Evolutionary conservation across 1,284 basidiomycete species (phyloP).

Genomic region (Schizophyllum amplum): DNA sequence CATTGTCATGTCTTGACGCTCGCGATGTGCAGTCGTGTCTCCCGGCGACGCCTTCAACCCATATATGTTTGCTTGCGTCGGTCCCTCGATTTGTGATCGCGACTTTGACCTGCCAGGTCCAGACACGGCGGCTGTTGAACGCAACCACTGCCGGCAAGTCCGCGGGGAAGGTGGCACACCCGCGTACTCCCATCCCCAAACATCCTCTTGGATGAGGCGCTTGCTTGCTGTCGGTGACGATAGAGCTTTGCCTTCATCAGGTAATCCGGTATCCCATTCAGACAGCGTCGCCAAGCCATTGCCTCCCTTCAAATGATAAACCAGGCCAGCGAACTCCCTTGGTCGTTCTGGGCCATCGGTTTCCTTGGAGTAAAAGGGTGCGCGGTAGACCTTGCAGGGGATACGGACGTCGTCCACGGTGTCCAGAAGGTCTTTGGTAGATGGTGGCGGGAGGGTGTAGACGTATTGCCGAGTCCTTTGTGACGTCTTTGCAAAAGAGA

Average conservation of each 20-base stretch:
- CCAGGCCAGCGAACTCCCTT: constrained; percentile 75
- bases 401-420: constrained; percentile 47
- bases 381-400: constrained; percentile 59
- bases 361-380: constrained; percentile 74
- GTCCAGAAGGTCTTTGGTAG: constrained; percentile 38
- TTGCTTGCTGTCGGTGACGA: constrained; percentile 2
- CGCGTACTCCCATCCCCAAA: constrained; percentile 76
- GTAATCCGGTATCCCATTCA: constrained; percentile 33
- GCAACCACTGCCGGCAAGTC: constrained; percentile 47
- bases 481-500: neutral
- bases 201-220: constrained; percentile 17
- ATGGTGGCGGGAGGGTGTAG: constrained; percentile 52
- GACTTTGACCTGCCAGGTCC: constrained; percentile 14
- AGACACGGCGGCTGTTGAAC: too few relatives aligned
- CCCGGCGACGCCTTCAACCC: constrained; percentile 54
- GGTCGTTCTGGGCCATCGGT: constrained; percentile 63
- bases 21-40: constrained; percentile 38
- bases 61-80: constrained; percentile 68
- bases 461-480: constrained; percentile 29
- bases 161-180: constrained; percentile 50
- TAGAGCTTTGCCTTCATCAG: constrained; percentile 7
- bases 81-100: constrained; percentile 58
- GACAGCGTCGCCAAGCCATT: constrained; percentile 42
- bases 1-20: constrained; percentile 73
- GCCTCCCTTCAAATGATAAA: constrained; percentile 64